phyloP scores from a whole-genome alignment of 352 stramenopile species.

The Pythium plurisporium region DNA sequence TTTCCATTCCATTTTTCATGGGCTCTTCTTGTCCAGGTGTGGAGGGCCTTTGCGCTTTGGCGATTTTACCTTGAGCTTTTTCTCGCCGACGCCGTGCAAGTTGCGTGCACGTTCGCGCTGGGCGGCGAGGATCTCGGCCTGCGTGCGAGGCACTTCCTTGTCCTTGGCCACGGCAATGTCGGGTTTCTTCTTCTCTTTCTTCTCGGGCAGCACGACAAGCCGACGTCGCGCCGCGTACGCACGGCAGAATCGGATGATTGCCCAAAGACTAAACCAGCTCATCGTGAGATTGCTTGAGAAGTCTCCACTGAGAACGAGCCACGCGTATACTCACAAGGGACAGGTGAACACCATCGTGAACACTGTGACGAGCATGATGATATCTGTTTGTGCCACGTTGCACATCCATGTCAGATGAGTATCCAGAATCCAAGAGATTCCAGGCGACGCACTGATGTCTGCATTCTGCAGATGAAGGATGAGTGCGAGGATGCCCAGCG shows the following conservation, averaged over 20 bases:
- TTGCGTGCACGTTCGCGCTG: constrained; percentile 64
- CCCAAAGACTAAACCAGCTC: constrained; percentile 49
- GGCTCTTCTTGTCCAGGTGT: constrained; percentile 23
- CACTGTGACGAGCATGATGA: constrained; percentile 71
- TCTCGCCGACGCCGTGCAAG: constrained; percentile 57
- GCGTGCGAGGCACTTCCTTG: constrained; percentile 57
- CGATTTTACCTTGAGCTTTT: constrained; percentile 60
- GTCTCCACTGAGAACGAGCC: not conserved
- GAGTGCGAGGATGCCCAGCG: constrained; percentile 48
- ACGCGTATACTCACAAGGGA: constrained; percentile 44
- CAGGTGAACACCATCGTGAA: constrained; percentile 84
- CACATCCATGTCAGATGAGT: too few relatives aligned
- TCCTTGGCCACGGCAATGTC: constrained; percentile 64
- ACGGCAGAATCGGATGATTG: constrained; percentile 69
- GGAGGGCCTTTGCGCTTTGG: constrained; percentile 70
- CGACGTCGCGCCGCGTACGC: constrained; percentile 45
- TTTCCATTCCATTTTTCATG: too few relatives aligned
- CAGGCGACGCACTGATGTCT: constrained; percentile 39
- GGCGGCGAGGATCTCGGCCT: constrained; percentile 73
- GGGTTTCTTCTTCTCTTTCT: constrained; percentile 68
- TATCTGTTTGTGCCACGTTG: constrained; percentile 26
- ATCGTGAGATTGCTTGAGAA: not conserved
- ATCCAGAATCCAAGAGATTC: not conserved
- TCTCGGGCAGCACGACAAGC: constrained; percentile 61
- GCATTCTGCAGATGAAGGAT: constrained; percentile 47